Evolutionary conservation across 371 early-diverging fungal genomes (phyloP), one percentile per base, ranked within the genome.

Genomic region (Rhizopus arrhizus): DNA sequence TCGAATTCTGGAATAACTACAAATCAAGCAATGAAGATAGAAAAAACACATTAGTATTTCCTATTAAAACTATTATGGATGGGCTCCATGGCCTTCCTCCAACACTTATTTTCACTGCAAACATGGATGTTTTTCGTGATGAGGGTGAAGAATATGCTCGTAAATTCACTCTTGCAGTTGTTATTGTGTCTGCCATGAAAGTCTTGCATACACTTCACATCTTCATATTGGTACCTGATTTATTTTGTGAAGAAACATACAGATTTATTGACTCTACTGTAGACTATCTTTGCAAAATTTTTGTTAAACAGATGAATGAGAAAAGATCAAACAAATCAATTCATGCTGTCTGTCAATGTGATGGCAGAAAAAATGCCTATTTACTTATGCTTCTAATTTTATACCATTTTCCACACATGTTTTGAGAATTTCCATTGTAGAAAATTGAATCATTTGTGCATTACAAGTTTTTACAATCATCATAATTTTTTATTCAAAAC

Each of bases 391-490:
- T 8, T 72, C 71, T 12, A 76, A 69, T 15, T 16, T 45, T 28
- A 78, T 73, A 9, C 84, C 83, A 42, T 81, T 69, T 41, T 75
- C 70, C 0, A 72, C 81, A 65, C 88, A 76, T 54, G 64, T 59
- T 56, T 84, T 82, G 45, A 90, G 63, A 0, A 81, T 81, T 51
- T 80, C 80, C 70, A 87, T 74, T 10, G 86, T 82, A 48, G 80
- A 82, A 45, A 73, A 71, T 13, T 80, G 87, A 13, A 86, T 86
- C 0, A 78, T 79, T 38, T 76, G 79, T 34, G 78, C 70, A 59
- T 76, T 54, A 35, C 75, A 77, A 12, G 72, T 54, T 60, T 81
- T 77, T 34, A 80, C 74, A 41, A 85, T 51, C 10, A 55, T 68
- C 6, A 77, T 69, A 13, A 75, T 70, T 69, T 66, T 69, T 22